These are phyloP conservation scores for Raphanus hybrid DNA, from an alignment of 441 rosid genomes.

Conservation along the genomic window DNA sequence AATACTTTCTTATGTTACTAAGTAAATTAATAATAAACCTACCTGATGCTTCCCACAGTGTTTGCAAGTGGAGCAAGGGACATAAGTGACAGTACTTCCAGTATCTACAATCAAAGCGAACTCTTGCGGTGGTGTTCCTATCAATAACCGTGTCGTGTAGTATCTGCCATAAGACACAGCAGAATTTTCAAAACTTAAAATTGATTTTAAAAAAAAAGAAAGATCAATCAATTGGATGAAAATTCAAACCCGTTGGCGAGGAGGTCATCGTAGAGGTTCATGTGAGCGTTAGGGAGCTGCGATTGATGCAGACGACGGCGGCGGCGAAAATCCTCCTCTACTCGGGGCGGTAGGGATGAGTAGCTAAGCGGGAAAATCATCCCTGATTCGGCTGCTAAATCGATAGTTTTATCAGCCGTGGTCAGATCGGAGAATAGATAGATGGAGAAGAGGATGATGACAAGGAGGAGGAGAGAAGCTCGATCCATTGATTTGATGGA, in stretches of 20 bases:
- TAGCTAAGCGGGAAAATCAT: slow-evolving; percentile 72
- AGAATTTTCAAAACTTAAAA: slow-evolving; percentile 3
- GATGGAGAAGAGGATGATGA: slow-evolving; percentile 18
- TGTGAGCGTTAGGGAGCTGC: slow-evolving; percentile 67
- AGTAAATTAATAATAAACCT: too few species aligned
- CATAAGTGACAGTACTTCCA: slow-evolving; percentile 81
- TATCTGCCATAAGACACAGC: slow-evolving; percentile 47
- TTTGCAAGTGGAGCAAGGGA: slow-evolving; percentile 70
- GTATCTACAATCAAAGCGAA: slow-evolving; percentile 85
- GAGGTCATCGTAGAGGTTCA: slow-evolving; percentile 97
- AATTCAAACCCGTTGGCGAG: slow-evolving; percentile 75
- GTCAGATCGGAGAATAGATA: slow-evolving; percentile 37
- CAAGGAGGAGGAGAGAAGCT: slow-evolving; percentile 16
- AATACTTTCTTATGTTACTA: too few species aligned
- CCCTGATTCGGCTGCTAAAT: slow-evolving; percentile 26
- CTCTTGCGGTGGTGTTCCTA: slow-evolving; percentile 77
- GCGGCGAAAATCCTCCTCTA: slow-evolving; percentile 47
- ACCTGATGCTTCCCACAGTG: slow-evolving; percentile 72
- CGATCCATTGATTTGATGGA: slow-evolving; percentile 30
- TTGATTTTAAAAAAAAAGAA: neutral
- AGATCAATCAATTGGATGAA: neutral
- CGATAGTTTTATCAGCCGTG: slow-evolving; percentile 27
- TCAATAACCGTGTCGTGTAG: slow-evolving; percentile 64
- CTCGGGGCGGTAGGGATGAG: slow-evolving; percentile 51
- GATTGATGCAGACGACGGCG: slow-evolving; percentile 85